phyloP scores from a whole-genome alignment of 306 rosid species.

The Lithocarpus polystachyus region DNA sequence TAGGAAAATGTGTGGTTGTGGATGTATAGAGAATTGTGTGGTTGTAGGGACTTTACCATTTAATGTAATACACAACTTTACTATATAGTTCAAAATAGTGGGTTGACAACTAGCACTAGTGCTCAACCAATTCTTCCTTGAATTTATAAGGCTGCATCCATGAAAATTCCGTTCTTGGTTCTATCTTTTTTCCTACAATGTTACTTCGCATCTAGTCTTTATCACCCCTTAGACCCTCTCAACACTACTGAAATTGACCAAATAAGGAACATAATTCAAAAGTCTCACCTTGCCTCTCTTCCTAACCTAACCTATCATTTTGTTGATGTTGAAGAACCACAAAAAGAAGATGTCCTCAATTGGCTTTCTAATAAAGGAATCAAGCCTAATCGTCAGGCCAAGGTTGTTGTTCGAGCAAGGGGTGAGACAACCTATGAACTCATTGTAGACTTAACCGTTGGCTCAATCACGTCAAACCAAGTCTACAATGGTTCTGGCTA shows the following conservation, averaged over 20 bases:
- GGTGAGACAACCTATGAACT: slow-evolving; percentile 68
- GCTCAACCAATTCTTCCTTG: neutral
- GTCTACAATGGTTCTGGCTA: slow-evolving; percentile 64
- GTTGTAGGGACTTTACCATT: too few relatives aligned
- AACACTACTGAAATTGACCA: slow-evolving; percentile 54
- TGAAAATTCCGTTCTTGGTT: slow-evolving; percentile 39
- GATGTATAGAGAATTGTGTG: too few relatives aligned
- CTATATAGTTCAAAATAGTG: neutral
- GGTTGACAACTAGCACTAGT: neutral
- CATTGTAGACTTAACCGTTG: slow-evolving; percentile 48
- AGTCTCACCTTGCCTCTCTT: slow-evolving; percentile 55
- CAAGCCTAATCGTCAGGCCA: slow-evolving; percentile 52
- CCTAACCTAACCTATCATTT: slow-evolving; percentile 74
- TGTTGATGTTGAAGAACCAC: slow-evolving; percentile 73
- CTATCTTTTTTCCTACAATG: slow-evolving; percentile 31
- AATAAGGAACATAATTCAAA: slow-evolving; percentile 46
- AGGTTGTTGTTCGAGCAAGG: slow-evolving; percentile 60
- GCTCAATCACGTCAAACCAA: slow-evolving; percentile 46
- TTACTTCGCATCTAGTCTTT: slow-evolving; percentile 14
- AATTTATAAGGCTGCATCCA: slow-evolving; percentile 18
- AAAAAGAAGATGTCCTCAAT: slow-evolving; percentile 58
- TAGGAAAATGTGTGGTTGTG: too few relatives aligned
- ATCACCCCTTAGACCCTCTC: slow-evolving; percentile 87
- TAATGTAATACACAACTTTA: neutral
- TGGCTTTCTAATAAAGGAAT: slow-evolving; percentile 50